Evolutionary conservation across 208 protist species (phyloP), one percentile per base, ranked within the genome.

Genomic region (Angomonas ambiguus): DNA sequence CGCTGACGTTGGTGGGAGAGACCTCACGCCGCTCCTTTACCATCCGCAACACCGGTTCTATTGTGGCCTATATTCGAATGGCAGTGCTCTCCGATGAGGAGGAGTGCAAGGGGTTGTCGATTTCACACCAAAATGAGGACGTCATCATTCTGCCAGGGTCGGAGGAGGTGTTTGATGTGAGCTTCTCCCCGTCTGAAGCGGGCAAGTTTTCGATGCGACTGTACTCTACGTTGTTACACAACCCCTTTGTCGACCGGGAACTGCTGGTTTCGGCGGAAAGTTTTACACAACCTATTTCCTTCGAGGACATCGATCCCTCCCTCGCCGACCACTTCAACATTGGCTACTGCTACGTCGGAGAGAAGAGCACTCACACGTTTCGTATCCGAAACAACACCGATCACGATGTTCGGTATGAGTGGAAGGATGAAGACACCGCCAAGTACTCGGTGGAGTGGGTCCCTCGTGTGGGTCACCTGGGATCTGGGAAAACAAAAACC

Each of bases 211-310:
- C 41, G 58, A 80, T 81, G 74, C 73, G 66, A 38, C 66, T 99
- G 53, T 56, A 77, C 62, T 71, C 98, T 20, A 41, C 70, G 2
- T 79, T 98, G 3, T 65, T 60, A 4, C 76, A 98, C 58, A 99
- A 99, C 82, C 80, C 86, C 13, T 99, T 97, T 60, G 97, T 98
- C 65, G 79, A 97, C 61, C 91, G 83, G 33, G 72, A 85, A 65
- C 62, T 99, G 13, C 34, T 57, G 22, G 59, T 98, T 8, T 24
- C 77, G 22, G 92, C 79, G n/a, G 83, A 93, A 30, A 89, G 88
- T 58, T 98, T 93, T 70, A 56, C 77, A 28, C 74, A 95, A 62
- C 53, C 80, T 28, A 75, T 99, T 31, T 88, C 90, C 42, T 95
- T 98, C 70, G 90, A 97, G 25, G 80, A 88, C 57, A 82, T 98